Evolutionary conservation across 2,329 filamentous ascomycete species (phyloP), one percentile per base, ranked within the genome.

Genomic region (Aspergillus latus): DNA sequence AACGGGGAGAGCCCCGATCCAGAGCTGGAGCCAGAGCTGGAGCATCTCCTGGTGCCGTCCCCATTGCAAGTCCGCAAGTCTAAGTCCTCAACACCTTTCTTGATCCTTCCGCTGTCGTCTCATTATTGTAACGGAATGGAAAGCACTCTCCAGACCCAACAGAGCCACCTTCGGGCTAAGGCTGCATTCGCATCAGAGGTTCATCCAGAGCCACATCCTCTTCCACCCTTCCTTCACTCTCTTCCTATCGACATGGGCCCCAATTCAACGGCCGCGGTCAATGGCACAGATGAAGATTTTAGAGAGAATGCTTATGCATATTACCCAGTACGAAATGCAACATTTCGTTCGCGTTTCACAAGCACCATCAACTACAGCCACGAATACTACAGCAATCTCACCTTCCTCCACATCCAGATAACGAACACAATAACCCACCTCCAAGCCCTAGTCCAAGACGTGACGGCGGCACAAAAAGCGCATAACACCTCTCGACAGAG

Each of bases 371-470:
- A 16, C 10, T 16, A 26, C 15, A 26, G 10, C 16, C 16, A 13
- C 28, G 7, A 5, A 2, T 49, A 68, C 57, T 70, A 72, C 49
- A 58, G 36, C 26, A 57, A 42, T 11, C 54, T 73, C 2, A 54
- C 55, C 4, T 62, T 62, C 48, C 64, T 75, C 13, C 60, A 62
- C 5, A 49, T 61, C 2, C 66, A 71, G 13, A 62, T 75, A 13
- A 58, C 54, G 2, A 54, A 57, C 1, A 71, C 68, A 15, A 67
- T 74, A 15, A 29, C 59, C 1, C 57, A 62, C 1, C 60, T 76
- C 16, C 62, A 68, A 4, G 21, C 52, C 2, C 59, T 71, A 2
- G 62, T 74, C 3, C 61, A 63, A 2, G 59, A 66, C 2, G 58
- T 68, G n/a, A 51, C 49, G 2, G 56, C 65, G 7, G 26, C 68